Base-by-base conservation (phyloP, 2,329 filamentous ascomycete genomes). In the Byssoonygena ceratinophila region DNA sequence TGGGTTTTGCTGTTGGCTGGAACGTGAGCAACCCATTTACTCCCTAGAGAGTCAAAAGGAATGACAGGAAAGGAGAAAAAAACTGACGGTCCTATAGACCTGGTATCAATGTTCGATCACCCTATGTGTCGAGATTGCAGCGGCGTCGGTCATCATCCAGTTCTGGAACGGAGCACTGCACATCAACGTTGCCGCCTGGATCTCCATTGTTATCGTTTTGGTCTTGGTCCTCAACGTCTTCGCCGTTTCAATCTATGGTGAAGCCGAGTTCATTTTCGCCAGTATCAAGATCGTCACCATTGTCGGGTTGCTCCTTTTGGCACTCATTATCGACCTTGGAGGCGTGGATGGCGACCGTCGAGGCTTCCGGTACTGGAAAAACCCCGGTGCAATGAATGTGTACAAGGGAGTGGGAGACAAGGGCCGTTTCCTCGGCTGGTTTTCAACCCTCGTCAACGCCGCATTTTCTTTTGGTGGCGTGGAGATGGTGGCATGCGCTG, bases 321-420 rank as follows among this genome's bases (percentile, higher is more conserved):
- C 70, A 1, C 66, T 84, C 27, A 72, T 83, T 53, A 79, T 84
- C 59, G 77, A 81, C 59, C 72, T 83, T 0, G 81, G 81, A 27
- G 73, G 80, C 1, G 76, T 80, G 0, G 78, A 78, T 3, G 75
- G 75, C 0, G 72, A 77, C 18, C 74, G 81, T 48, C 37, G n/a
- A 11, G 84, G 84, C 1, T 87, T 87, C 64, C 67, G 73, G 36
- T 86, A 85, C 66, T 89, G 84, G 85, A 77, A 68, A 20, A 66
- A 81, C 29, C 84, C 84, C 0, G 83, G 82, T 1, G 80, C 82
- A 0, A 83, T 85, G 59, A 80, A 82, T 31, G 78, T 83, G 59
- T 79, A 83, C 61, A 76, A 85, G n/a, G 73, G 74, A 2, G 70
- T 68, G 0, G 80, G 79, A 0, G 59, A 62, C 3, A 79, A 74